Conservation (phyloP, 495 filamentous ascomycete species). For the Usnea hakonensis region DNA sequence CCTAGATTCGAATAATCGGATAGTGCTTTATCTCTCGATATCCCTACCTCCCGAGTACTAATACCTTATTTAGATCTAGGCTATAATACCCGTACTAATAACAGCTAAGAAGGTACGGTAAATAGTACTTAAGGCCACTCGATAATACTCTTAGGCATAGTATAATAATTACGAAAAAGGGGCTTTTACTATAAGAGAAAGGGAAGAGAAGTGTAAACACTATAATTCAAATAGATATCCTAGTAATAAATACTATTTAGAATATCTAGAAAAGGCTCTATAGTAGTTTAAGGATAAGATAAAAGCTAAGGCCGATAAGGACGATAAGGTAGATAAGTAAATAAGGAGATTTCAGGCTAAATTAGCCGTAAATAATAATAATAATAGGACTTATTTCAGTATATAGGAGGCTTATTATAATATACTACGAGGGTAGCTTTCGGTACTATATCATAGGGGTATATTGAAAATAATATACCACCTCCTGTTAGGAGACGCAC, state of each 20-base stretch:
- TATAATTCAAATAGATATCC: no score
- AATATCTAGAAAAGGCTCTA: not conserved
- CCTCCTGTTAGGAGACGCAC: no score
- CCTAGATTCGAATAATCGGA: not conserved
- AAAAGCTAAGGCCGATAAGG: not conserved
- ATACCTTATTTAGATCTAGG: not conserved
- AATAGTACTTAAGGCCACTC: not conserved
- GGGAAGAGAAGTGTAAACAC: no score
- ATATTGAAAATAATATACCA: no score
- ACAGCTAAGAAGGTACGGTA: not conserved
- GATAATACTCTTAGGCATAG: no score
- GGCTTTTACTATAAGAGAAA: no score
- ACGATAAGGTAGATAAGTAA: not conserved
- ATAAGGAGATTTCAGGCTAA: not conserved
- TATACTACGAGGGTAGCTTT: no score
- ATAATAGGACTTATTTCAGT: no score
- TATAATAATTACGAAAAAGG: no score
- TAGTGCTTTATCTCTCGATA: not conserved
- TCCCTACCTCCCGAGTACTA: not conserved
- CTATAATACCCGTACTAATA: not conserved
- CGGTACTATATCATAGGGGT: no score
- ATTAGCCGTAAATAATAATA: not conserved
- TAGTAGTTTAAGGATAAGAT: not conserved
- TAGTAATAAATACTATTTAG: not conserved
- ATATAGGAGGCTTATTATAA: no score